phyloP scores from a whole-genome alignment of 345 rosid genomes.

The Hevea brasiliensis region DNA sequence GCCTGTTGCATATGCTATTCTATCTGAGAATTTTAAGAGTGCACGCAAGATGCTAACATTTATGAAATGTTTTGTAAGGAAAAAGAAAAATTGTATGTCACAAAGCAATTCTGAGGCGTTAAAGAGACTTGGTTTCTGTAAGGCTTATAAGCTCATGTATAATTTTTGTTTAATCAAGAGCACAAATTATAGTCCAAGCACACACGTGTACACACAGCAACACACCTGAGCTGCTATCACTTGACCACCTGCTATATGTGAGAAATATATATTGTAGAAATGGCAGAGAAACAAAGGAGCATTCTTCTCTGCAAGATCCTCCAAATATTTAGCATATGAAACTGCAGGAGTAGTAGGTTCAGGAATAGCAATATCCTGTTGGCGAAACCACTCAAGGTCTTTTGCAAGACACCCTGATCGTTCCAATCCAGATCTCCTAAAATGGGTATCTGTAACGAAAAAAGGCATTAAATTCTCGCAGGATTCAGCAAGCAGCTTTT shows the following conservation, averaged over 20 bases:
- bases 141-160: not conserved
- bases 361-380: constrained; percentile 48
- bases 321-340: constrained; percentile 64
- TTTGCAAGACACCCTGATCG: constrained; percentile 55
- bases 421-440: constrained; percentile 85
- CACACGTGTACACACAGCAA: not conserved
- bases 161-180: too few species aligned
- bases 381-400: constrained; percentile 69
- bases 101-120: not conserved
- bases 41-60: not conserved
- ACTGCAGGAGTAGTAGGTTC: constrained; percentile 62
- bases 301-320: constrained; percentile 63
- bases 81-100: not conserved
- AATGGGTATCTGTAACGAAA: constrained; percentile 64
- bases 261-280: constrained; percentile 87
- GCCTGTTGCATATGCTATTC: not conserved
- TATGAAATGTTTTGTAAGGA: not conserved
- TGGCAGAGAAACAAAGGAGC: constrained; percentile 80
- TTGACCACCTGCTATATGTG: constrained; percentile 87
- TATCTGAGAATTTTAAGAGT: not conserved
- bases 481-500: constrained; percentile 8
- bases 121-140: not conserved
- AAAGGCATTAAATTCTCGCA: not conserved
- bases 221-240: constrained; percentile 68
- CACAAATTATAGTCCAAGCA: not conserved